phyloP scores from a whole-genome alignment of 345 rosid species.

The Noccaea caerulescens region DNA sequence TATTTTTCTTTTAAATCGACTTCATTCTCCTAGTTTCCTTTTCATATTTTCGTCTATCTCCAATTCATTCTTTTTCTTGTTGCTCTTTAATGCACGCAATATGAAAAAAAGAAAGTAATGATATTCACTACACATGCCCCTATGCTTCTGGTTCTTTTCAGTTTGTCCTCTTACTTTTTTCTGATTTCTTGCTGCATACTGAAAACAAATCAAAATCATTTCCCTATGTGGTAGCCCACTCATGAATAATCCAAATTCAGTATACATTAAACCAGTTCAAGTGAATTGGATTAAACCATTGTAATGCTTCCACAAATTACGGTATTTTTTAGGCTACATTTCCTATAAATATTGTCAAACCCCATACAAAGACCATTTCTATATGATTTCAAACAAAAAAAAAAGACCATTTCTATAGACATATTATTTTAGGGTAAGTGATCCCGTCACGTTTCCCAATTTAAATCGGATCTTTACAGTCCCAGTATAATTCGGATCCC shows the following conservation, averaged over 20 bases:
- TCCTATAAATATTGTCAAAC: neutral
- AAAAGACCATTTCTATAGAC: neutral
- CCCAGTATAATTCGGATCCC: neutral
- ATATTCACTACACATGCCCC: slow-evolving; percentile 39
- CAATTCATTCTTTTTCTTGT: slow-evolving; percentile 8
- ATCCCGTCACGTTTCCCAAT: neutral
- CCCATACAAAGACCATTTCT: neutral
- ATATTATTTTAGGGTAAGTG: neutral
- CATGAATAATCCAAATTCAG: neutral
- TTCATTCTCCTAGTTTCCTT: slow-evolving; percentile 29
- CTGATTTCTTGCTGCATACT: slow-evolving; percentile 31
- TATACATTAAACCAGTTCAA: too few relatives aligned
- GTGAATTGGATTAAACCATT: too few relatives aligned
- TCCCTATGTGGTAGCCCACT: slow-evolving; percentile 35
- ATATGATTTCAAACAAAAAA: neutral
- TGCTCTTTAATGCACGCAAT: slow-evolving; percentile 10
- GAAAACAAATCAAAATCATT: slow-evolving; percentile 37
- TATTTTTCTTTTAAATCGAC: slow-evolving; percentile 1
- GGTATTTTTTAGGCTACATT: too few relatives aligned
- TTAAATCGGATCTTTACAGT: neutral
- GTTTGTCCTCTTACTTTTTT: slow-evolving; percentile 40
- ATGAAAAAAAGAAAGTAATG: slow-evolving; percentile 3
- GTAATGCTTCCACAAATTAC: neutral
- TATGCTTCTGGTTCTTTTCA: slow-evolving; percentile 36
- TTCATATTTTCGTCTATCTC: slow-evolving; percentile 18